Base-by-base conservation (phyloP, 108 stramenopile genomes). In the Conticribra weissflogii region DNA sequence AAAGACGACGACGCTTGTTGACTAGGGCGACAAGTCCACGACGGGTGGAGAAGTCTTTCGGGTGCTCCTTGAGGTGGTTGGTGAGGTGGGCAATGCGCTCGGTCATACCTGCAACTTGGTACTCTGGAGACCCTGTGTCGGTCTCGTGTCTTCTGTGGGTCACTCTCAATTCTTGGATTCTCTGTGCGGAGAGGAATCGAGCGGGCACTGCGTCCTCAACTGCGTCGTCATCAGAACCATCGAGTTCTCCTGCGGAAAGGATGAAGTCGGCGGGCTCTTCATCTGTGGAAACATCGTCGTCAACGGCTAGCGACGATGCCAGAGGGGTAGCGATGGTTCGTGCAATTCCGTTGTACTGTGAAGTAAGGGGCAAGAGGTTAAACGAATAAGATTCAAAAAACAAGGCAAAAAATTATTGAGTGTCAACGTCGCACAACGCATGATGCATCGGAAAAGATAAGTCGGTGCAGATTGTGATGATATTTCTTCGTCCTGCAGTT, bases 11-110 rank as follows among this genome's bases (percentile, higher is more conserved):
- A 34, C 98, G 94, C 68, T 97, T 97, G 87, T 96, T 97, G 27
- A 98, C 98, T 56, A 97, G 78, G 0, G 96, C 93, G 7, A 98
- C 93, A 55, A 98, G 85, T 41, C 98, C 98, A 25, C 98, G 91
- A 21, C 96, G 92, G 56, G 96, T 92, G 54, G 92, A 89, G 74
- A 92, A 96, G 83, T 98, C 98, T 65, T 97, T 95, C 56, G 97
- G 97, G 70, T 98, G 88, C 27, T 68, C 53, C 70, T 92, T 83
- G 62, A 97, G 72, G 83, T 98, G 98, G 60, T 86, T 80, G 27
- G 98, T 97, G 22, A 98, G 76, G 83, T 97, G 96, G 48, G 80
- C 53, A 73, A 98, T 97, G 54, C 95, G 90, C 75, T 97, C 96
- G 36, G 97, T 97, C 86, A 97, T 89, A 49, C 92, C 88, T 12